Evolutionary conservation across 345 rosid species (phyloP).

Genomic region (Eucalyptus sp.): DNA sequence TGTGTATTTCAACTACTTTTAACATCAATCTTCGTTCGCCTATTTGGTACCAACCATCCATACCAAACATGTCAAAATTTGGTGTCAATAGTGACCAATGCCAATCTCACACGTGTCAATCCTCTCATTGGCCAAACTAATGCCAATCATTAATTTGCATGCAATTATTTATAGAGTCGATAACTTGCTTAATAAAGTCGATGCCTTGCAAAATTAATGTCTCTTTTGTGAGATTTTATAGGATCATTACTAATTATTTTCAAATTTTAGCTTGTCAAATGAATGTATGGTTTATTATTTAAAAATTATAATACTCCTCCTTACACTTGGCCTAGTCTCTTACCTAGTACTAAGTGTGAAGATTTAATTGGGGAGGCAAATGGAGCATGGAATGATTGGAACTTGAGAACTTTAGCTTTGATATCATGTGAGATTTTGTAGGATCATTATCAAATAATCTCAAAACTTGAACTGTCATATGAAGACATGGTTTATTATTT

Average conservation of each 20-base stretch:
- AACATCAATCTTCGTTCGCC: background rate
- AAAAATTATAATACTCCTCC: too few species aligned
- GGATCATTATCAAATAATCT: accelerated
- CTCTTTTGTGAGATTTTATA: background rate
- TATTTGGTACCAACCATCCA: accelerated
- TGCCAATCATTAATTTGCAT: background rate
- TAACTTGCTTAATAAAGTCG: background rate
- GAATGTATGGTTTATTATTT: too few species aligned
- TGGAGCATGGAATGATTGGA: too few species aligned
- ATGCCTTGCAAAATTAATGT: background rate
- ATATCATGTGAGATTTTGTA: too few species aligned
- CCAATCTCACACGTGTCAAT: background rate
- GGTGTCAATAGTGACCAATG: background rate
- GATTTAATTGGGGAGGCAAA: too few species aligned
- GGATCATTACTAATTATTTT: too few species aligned
- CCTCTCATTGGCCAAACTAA: background rate
- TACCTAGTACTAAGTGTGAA: too few species aligned
- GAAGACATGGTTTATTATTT: too few species aligned
- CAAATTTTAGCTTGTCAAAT: too few species aligned
- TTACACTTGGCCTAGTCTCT: too few species aligned
- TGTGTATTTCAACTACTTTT: background rate
- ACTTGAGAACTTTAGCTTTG: too few species aligned
- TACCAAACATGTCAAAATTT: background rate
- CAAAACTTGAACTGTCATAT: too few species aligned
- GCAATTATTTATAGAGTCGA: background rate